phyloP scores from a whole-genome alignment of 495 filamentous ascomycete genomes.

The Penicillium antarcticum region DNA sequence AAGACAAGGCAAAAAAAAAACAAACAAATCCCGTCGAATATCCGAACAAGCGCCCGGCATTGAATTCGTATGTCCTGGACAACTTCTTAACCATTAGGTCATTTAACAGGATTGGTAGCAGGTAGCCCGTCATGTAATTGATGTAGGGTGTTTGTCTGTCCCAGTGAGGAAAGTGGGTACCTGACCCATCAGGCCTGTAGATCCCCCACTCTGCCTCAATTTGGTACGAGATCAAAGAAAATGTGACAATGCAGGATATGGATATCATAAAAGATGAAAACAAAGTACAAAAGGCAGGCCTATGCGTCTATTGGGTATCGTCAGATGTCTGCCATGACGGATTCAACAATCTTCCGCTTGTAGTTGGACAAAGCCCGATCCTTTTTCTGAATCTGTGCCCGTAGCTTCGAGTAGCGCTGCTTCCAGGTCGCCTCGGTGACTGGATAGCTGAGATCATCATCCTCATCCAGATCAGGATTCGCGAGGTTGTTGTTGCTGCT shows the following conservation, averaged over 20 bases:
- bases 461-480: constrained; percentile 29
- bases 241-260: neutral
- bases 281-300: neutral
- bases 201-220: too few relatives aligned
- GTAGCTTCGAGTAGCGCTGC: constrained; percentile 43
- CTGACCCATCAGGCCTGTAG: too few relatives aligned
- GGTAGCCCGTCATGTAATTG: too few relatives aligned
- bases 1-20: too few relatives aligned
- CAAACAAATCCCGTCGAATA: too few relatives aligned
- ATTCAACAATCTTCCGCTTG: constrained; percentile 54
- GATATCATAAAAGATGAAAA: neutral
- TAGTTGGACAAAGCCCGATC: constrained; percentile 48
- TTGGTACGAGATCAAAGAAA: neutral
- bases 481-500: constrained; percentile 15
- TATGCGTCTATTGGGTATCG: neutral
- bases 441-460: constrained; percentile 21
- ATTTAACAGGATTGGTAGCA: too few relatives aligned
- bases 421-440: constrained; percentile 39
- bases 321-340: constrained; percentile 52
- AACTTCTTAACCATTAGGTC: too few relatives aligned
- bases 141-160: too few relatives aligned
- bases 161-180: too few relatives aligned
- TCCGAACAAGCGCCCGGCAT: too few relatives aligned
- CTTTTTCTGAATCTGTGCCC: constrained; percentile 48
- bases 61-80: too few relatives aligned